A percentile compares a stretch with the other conserved stretches of the same genome.
These are phyloP conservation scores for Rhodotorula sp. DNA, from an alignment of 1,284 basidiomycete species.

Conservation along the genomic window DNA sequence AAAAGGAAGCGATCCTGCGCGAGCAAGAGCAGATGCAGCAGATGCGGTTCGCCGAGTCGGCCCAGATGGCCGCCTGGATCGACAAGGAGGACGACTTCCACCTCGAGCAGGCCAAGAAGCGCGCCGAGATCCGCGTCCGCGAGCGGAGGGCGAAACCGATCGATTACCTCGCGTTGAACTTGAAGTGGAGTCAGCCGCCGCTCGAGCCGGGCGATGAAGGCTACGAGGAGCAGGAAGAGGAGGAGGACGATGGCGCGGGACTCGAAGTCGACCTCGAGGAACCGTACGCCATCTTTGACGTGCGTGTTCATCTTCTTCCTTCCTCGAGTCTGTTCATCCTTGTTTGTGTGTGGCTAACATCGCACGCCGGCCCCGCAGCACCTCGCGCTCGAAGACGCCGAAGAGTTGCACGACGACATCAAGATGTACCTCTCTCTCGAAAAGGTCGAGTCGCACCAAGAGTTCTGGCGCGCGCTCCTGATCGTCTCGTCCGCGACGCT, in stretches of 20 bases:
- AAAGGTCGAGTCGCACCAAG: slow-evolving; percentile 77
- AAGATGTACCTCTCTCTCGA: slow-evolving; percentile 87
- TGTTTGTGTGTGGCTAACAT: too few species aligned
- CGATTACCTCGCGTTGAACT: slow-evolving; percentile 88
- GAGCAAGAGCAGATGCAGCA: slow-evolving; percentile 91
- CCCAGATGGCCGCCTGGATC: slow-evolving; percentile 97
- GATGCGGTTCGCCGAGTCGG: slow-evolving; percentile 85
- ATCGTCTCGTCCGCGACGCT: slow-evolving; percentile 90
- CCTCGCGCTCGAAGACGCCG: slow-evolving; percentile 79
- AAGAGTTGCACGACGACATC: slow-evolving; percentile 93
- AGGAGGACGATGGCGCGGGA: slow-evolving; percentile 52
- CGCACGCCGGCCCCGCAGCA: slow-evolving; percentile 58
- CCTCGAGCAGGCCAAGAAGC: slow-evolving; percentile 84
- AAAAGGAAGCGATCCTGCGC: slow-evolving; percentile 78
- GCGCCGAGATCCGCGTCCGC: slow-evolving; percentile 89
- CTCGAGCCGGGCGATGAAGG: slow-evolving; percentile 43
- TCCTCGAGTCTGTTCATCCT: too few species aligned
- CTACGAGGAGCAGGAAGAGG: slow-evolving; percentile 30
- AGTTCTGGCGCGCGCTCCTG: slow-evolving; percentile 99
- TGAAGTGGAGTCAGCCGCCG: slow-evolving; percentile 62
- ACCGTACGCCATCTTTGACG: slow-evolving; percentile 94
- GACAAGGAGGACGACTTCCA: slow-evolving; percentile 97
- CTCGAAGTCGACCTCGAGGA: slow-evolving; percentile 98
- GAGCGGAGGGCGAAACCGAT: slow-evolving; percentile 95
- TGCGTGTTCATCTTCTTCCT: slow-evolving; percentile 52